A percentile compares a stretch with the other conserved stretches of the same genome.
These are phyloP conservation scores for Peronospora farinosa DNA, from an alignment of 352 stramenopile genomes.

Conservation along the genomic window DNA sequence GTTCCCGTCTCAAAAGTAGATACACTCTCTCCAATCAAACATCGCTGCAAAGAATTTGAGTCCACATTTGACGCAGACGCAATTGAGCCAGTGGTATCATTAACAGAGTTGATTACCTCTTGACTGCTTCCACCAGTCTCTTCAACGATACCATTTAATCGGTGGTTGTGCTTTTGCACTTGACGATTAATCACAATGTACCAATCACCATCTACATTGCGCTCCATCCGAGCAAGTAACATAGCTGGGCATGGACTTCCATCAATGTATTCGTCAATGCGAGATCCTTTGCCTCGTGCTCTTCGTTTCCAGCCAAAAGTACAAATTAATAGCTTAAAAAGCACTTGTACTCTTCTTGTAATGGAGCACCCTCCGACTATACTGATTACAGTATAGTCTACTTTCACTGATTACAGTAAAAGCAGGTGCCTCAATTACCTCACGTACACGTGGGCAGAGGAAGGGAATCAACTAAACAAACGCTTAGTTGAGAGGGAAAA, in stretches of 20 bases:
- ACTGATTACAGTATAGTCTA: too few species aligned
- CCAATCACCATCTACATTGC: constrained; percentile 57
- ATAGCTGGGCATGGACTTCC: constrained; percentile 50
- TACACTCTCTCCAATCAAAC: constrained; percentile 7
- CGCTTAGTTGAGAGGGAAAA: too few species aligned
- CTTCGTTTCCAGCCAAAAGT: constrained; percentile 70
- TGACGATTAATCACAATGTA: constrained; percentile 65
- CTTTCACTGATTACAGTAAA: too few species aligned
- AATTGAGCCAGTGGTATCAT: constrained; percentile 5
- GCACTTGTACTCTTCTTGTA: constrained; percentile 54
- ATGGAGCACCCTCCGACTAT: too few species aligned
- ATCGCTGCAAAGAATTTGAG: constrained; percentile 1
- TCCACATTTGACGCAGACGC: constrained; percentile 2
- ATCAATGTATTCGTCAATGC: constrained; percentile 7
- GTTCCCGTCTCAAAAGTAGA: constrained; percentile 12
- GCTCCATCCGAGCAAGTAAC: constrained; percentile 59
- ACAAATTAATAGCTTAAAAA: constrained; percentile 78
- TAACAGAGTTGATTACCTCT: constrained; percentile 1
- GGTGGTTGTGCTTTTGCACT: constrained; percentile 58
- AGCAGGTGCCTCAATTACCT: too few species aligned
- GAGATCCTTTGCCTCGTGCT: constrained; percentile 36
- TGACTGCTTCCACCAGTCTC: constrained; percentile 8
- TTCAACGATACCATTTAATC: constrained; percentile 21
- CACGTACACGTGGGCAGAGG: too few species aligned
- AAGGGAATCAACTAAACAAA: too few species aligned